Evolutionary conservation across 2,329 filamentous ascomycete genomes (phyloP).

Genomic region (Teratosphaeria nubilosa): DNA sequence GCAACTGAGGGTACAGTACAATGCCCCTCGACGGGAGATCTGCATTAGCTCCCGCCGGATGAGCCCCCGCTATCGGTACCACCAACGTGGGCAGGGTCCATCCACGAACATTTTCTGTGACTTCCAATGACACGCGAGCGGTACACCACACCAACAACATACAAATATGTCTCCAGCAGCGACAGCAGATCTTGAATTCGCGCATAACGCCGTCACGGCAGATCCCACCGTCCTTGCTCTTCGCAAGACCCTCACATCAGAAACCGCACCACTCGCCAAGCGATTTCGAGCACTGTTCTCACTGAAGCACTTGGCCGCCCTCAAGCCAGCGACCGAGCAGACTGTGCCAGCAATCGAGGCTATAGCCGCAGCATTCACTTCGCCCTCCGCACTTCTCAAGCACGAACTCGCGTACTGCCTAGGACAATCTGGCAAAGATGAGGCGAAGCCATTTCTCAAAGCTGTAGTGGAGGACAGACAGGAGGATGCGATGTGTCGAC

Average conservation of each 20-base stretch:
- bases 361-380: slow-evolving; percentile 77
- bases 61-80: neutral
- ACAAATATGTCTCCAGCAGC: slow-evolving; percentile 2
- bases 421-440: slow-evolving; percentile 73
- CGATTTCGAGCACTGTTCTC: slow-evolving; percentile 97
- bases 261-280: slow-evolving; percentile 69
- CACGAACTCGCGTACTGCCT: slow-evolving; percentile 97
- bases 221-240: slow-evolving; percentile 50
- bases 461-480: slow-evolving; percentile 62
- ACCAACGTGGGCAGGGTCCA: neutral
- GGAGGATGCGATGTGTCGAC: slow-evolving; percentile 92
- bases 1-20: neutral
- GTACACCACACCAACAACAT: neutral
- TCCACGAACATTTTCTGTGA: neutral
- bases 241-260: slow-evolving; percentile 67
- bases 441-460: slow-evolving; percentile 62
- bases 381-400: slow-evolving; percentile 82
- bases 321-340: slow-evolving; percentile 46
- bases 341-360: slow-evolving; percentile 59
- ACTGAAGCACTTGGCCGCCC: slow-evolving; percentile 80
- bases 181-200: neutral
- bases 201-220: no score
- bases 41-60: neutral
- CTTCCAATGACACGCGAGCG: neutral
- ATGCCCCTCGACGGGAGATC: neutral